Evolutionary conservation across 225 moss, liverwort and hornwort species (phyloP).

Genomic region (Rhytidiadelphus loreus): DNA sequence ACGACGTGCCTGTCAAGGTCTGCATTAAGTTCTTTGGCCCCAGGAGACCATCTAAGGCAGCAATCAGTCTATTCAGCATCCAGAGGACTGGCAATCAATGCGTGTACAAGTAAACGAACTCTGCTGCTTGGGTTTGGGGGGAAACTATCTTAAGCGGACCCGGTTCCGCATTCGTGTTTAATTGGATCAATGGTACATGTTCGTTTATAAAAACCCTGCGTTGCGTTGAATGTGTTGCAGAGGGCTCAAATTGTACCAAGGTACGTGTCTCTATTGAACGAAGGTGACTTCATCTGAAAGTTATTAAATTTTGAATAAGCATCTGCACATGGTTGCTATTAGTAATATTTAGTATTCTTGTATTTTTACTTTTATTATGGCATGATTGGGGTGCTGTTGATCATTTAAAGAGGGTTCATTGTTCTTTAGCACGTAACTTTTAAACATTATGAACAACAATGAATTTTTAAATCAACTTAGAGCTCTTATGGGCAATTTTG

Average conservation of each 20-base stretch:
- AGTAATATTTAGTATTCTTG: background rate
- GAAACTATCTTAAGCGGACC: background rate
- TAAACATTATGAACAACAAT: background rate
- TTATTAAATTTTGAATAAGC: background rate
- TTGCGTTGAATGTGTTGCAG: background rate
- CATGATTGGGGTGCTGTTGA: background rate
- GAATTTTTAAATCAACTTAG: no score
- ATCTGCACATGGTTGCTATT: background rate
- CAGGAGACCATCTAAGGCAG: background rate
- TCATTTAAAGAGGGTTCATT: background rate
- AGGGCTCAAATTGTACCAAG: background rate
- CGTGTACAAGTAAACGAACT: background rate
- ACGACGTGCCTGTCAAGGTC: background rate
- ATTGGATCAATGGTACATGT: no score
- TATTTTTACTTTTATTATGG: background rate
- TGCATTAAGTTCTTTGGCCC: background rate
- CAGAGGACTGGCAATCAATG: background rate
- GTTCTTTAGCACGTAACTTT: background rate
- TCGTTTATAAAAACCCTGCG: background rate
- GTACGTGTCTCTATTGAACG: background rate
- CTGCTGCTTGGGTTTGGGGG: background rate
- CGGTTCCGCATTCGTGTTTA: background rate
- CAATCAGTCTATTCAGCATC: constrained; percentile 4
- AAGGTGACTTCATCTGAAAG: background rate
- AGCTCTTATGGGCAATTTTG: no score